These are phyloP conservation scores for Exophiala sp. DNA, from an alignment of 2,329 filamentous ascomycete genomes.

Conservation along the genomic window DNA sequence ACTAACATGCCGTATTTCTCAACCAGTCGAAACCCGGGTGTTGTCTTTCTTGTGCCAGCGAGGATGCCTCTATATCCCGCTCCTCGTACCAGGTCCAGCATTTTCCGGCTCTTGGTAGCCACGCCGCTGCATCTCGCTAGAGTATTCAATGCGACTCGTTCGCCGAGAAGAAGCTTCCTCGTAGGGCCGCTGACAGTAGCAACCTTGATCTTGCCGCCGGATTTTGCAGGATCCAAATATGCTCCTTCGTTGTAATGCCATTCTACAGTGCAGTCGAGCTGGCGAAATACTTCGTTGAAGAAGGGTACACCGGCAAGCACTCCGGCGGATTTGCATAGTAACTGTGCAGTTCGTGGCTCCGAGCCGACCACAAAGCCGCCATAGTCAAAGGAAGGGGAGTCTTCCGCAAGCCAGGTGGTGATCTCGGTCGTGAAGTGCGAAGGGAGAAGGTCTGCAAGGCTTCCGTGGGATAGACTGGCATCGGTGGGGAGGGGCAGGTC, in stretches of 20 bases:
- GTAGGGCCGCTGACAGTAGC: conserved; percentile 83
- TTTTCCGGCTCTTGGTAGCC: conserved; percentile 60
- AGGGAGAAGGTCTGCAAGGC: conserved; percentile 27
- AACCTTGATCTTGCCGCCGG: conserved; percentile 49
- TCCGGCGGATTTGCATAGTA: conserved; percentile 66
- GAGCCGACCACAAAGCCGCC: conserved; percentile 93
- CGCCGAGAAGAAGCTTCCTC: conserved; percentile 77
- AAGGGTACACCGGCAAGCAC: conserved; percentile 89
- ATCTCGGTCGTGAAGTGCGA: conserved; percentile 29
- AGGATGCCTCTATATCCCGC: conserved; percentile 75
- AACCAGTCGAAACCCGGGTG: conserved; percentile 86
- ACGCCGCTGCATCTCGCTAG: conserved; percentile 87
- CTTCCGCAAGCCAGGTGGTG: conserved; percentile 78
- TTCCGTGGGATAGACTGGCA: conserved; percentile 21
- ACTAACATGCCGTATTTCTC: conserved; percentile 98
- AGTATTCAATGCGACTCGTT: conserved; percentile 86
- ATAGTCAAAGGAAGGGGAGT: conserved; percentile 94
- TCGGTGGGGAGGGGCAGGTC: conserved; percentile 24
- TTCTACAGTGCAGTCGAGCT: conserved; percentile 83
- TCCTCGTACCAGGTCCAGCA: conserved; percentile 52
- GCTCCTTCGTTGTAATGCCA: conserved; percentile 79
- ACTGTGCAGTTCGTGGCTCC: conserved; percentile 55
- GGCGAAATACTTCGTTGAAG: conserved; percentile 85
- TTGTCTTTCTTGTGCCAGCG: conserved; percentile 96
- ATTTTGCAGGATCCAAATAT: conserved; percentile 56